These are phyloP conservation scores for Tetracladium setigerum DNA, from an alignment of 495 filamentous ascomycete genomes.

Conservation along the genomic window DNA sequence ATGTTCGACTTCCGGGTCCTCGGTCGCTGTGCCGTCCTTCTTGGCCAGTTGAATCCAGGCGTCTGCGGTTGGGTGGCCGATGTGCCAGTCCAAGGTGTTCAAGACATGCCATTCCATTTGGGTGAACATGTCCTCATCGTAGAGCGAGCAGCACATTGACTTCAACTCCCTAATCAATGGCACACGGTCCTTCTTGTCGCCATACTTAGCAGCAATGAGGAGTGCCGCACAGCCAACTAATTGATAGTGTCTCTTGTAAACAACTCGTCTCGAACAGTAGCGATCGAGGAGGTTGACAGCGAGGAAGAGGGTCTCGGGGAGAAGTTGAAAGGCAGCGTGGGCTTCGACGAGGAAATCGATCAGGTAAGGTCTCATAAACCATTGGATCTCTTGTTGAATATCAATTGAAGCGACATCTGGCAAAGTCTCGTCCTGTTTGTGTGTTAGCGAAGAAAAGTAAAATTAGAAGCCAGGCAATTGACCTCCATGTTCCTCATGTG, in stretches of 20 bases:
- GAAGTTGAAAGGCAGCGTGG: constrained; percentile 85
- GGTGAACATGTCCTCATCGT: constrained; percentile 99
- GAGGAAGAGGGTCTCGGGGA: constrained; percentile 91
- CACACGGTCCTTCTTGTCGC: constrained; percentile 94
- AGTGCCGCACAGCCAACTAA: constrained; percentile 94
- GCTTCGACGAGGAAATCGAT: constrained; percentile 98
- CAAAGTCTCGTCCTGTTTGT: constrained; percentile 67
- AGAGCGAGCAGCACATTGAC: constrained; percentile 97
- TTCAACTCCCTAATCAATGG: constrained; percentile 93
- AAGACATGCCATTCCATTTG: constrained; percentile 99
- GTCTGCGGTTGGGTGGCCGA: constrained; percentile 93
- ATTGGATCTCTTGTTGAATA: constrained; percentile 97
- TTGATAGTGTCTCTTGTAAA: constrained; percentile 99
- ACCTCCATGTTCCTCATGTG: constrained; percentile 98
- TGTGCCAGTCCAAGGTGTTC: constrained; percentile 92
- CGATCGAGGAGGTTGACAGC: constrained; percentile 94
- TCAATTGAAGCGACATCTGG: constrained; percentile 97
- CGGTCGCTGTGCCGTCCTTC: constrained; percentile 48
- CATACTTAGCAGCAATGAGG: constrained; percentile 96
- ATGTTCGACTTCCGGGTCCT: constrained; percentile 84
- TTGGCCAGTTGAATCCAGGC: constrained; percentile 77
- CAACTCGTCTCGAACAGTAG: constrained; percentile 96
- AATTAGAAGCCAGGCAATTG: constrained; percentile 22
- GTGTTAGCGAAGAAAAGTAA: constrained; percentile 20
- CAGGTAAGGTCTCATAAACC: constrained; percentile 98